Conservation (phyloP, 805 yeast species). For the Metschnikowia lochheadii region DNA sequence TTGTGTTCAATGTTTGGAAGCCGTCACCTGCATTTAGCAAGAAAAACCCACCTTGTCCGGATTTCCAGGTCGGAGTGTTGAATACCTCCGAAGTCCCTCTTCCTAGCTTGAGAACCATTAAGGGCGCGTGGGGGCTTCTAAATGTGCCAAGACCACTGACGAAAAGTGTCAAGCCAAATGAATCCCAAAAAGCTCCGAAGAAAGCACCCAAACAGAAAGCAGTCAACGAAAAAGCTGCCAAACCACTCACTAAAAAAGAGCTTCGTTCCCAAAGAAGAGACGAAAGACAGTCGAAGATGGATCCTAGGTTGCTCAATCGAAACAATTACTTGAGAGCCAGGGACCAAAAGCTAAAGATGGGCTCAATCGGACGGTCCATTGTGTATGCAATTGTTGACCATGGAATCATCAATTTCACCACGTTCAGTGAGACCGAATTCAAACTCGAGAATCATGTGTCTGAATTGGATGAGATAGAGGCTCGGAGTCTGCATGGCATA, state of each 20-base stretch:
- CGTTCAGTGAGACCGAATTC: conserved; percentile 50
- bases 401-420: conserved; percentile 69
- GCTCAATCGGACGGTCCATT: conserved; percentile 43
- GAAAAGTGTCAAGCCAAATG: neutral
- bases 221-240: neutral
- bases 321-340: conserved; percentile 26
- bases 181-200: neutral
- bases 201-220: neutral
- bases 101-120: conserved; percentile 45
- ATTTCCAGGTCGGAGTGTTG: conserved; percentile 64
- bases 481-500: conserved; percentile 12
- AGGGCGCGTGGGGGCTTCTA: conserved; percentile 22
- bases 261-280: conserved; percentile 19
- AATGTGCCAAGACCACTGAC: neutral
- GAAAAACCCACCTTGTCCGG: conserved; percentile 64
- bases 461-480: conserved; percentile 9
- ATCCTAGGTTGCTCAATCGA: conserved; percentile 20
- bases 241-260: conserved; percentile 24
- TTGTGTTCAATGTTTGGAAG: conserved; percentile 76
- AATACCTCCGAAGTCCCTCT: conserved; percentile 42
- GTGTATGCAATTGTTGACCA: conserved; percentile 70
- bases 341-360: conserved; percentile 47
- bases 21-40: conserved; percentile 72
- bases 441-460: conserved; percentile 16
- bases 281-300: conserved; percentile 27